Conservation (phyloP, 306 rosid species). For the Trichosanthes truncata region DNA sequence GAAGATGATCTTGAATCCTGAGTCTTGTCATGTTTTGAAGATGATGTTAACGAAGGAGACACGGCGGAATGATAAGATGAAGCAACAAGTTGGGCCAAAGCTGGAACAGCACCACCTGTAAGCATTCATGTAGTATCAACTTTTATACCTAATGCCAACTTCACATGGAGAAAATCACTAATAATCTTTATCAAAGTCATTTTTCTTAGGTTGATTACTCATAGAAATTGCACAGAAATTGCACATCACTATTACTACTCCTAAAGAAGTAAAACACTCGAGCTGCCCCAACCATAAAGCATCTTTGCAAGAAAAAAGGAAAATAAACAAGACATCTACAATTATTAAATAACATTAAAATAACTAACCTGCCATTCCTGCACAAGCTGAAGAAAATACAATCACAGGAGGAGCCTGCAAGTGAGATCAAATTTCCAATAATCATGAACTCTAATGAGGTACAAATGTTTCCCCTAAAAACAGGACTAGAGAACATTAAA, state of each 20-base stretch:
- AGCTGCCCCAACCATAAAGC: neutral
- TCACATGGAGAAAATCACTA: too few species aligned
- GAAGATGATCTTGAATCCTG: slow-evolving; percentile 64
- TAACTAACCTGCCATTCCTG: slow-evolving; percentile 70
- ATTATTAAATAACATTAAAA: neutral
- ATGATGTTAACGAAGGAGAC: too few species aligned
- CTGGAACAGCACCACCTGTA: slow-evolving; percentile 83
- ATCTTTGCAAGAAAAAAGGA: neutral
- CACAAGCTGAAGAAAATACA: slow-evolving; percentile 83
- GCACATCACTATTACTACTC: neutral
- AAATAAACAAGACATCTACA: neutral
- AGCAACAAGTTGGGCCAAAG: slow-evolving; percentile 68
- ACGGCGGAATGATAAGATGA: slow-evolving; percentile 59
- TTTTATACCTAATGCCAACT: neutral
- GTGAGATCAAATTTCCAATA: neutral
- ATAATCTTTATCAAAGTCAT: too few species aligned
- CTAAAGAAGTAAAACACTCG: neutral
- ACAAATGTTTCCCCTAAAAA: neutral
- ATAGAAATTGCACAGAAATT: too few species aligned
- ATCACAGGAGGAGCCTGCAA: slow-evolving; percentile 93
- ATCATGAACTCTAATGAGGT: neutral
- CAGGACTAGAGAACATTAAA: neutral
- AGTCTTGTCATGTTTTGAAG: slow-evolving; percentile 52
- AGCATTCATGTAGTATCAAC: neutral
- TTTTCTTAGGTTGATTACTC: too few species aligned